Evolutionary conservation across 176 grass and related monocot species (phyloP).

Genomic region (Chrysopogon serrulatus): DNA sequence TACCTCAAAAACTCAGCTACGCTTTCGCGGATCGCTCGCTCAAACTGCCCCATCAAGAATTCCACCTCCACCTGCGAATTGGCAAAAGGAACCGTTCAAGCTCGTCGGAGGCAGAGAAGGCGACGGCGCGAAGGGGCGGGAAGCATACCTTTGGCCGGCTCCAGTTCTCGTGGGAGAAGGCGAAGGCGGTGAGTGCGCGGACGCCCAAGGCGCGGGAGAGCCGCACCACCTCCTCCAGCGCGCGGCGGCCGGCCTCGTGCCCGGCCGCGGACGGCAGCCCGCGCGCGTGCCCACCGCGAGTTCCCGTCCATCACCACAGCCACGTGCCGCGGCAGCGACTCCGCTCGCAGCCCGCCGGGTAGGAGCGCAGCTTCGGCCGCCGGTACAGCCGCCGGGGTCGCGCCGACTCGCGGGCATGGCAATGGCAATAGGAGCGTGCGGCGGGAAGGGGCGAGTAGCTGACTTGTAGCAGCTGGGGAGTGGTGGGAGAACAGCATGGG

Average conservation of each 20-base stretch:
- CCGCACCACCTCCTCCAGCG: conserved; percentile 46
- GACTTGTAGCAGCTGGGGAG: conserved; percentile 9
- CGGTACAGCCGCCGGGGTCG: not conserved
- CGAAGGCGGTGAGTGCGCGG: conserved; percentile 61
- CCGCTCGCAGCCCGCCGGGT: conserved; percentile 19
- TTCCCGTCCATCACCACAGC: conserved; percentile 90
- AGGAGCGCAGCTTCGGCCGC: conserved; percentile 14
- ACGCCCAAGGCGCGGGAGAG: conserved; percentile 56
- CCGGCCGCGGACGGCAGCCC: conserved; percentile 50
- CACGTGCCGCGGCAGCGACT: conserved; percentile 59
- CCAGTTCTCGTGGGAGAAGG: conserved; percentile 88
- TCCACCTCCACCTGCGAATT: conserved; percentile 59
- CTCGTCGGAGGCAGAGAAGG: not conserved
- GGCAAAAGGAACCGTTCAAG: not conserved
- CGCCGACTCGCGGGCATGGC: conserved; percentile 23
- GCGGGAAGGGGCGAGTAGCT: not conserved
- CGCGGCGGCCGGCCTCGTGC: conserved; percentile 59
- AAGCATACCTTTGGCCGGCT: conserved; percentile 50
- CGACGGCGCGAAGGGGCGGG: not conserved
- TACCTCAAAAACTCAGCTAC: conserved; percentile 52
- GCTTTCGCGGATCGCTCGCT: conserved; percentile 37
- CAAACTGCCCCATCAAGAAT: conserved; percentile 57
- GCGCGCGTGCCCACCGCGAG: conserved; percentile 59
- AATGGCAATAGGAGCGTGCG: not conserved
- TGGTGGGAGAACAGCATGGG: conserved; percentile 29